Conservation (phyloP, 2,329 filamentous ascomycete genomes). For the Daldinia eschscholtzii region DNA sequence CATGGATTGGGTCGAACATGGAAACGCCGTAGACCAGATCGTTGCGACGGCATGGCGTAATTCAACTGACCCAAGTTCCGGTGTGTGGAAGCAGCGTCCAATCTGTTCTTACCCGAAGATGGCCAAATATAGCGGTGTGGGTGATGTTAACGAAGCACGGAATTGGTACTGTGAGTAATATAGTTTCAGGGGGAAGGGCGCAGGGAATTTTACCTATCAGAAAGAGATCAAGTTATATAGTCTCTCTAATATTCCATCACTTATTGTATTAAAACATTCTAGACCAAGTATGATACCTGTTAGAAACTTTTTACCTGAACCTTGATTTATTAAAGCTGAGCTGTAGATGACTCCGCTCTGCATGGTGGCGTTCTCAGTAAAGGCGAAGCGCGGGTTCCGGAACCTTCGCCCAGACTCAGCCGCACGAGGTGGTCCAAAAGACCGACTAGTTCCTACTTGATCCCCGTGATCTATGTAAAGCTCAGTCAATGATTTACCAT, state of each 20-base stretch:
- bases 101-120: slow-evolving; percentile 41
- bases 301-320: no score
- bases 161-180: slow-evolving; percentile 37
- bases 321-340: not conserved
- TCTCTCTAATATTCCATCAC: not conserved
- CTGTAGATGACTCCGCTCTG: not conserved
- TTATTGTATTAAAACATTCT: not conserved
- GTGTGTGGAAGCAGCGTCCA: slow-evolving; percentile 43
- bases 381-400: slow-evolving; percentile 4
- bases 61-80: slow-evolving; percentile 45
- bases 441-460: not conserved
- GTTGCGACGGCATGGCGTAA: slow-evolving; percentile 57
- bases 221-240: not conserved
- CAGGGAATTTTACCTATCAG: not conserved
- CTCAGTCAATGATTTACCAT: not conserved
- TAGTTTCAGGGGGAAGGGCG: not conserved
- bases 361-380: slow-evolving; percentile 2
- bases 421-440: slow-evolving; percentile 1
- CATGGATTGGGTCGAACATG: slow-evolving; percentile 63
- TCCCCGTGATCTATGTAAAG: not conserved
- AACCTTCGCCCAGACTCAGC: slow-evolving; percentile 15
- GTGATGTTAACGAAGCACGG: slow-evolving; percentile 34
- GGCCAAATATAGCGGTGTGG: slow-evolving; percentile 35
- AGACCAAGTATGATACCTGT: no score
- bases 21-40: slow-evolving; percentile 50